These are phyloP conservation scores for Aspergillus clavatus DNA, from an alignment of 2,329 filamentous ascomycete genomes.

Conservation along the genomic window DNA sequence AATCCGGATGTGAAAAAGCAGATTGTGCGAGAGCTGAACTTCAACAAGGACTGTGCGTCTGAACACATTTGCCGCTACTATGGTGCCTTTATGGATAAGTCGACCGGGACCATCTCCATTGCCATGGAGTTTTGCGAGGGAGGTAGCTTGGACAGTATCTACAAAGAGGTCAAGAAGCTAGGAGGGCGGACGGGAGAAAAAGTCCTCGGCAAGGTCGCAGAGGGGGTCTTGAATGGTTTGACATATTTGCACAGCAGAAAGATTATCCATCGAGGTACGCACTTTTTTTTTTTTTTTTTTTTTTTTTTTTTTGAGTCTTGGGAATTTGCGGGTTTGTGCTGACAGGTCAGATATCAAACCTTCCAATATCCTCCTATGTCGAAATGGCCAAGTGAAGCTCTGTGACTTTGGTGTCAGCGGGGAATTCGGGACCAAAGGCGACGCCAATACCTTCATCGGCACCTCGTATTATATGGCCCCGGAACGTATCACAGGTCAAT, in stretches of 20 bases:
- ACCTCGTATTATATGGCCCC: conserved; percentile 99
- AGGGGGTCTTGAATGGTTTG: conserved; percentile 86
- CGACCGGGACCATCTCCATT: conserved; percentile 95
- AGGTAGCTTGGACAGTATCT: conserved; percentile 91
- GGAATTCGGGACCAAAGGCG: conserved; percentile 96
- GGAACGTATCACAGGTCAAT: conserved; percentile 94
- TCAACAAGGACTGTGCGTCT: conserved; percentile 96
- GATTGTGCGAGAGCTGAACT: conserved; percentile 90
- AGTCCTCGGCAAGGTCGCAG: conserved; percentile 91
- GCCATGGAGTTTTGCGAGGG: conserved; percentile 99
- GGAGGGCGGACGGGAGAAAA: conserved; percentile 95
- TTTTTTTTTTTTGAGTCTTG: too few relatives aligned
- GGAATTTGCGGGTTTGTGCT: neutral
- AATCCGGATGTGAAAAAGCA: conserved; percentile 98
- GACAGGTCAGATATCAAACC: conserved; percentile 76
- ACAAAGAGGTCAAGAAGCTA: conserved; percentile 93
- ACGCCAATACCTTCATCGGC: conserved; percentile 97
- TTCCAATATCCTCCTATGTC: conserved; percentile 90
- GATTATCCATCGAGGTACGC: conserved; percentile 78
- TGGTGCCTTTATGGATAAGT: conserved; percentile 90
- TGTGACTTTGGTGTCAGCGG: conserved; percentile 98
- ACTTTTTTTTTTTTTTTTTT: neutral
- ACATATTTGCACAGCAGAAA: conserved; percentile 94
- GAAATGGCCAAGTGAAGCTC: conserved; percentile 89
- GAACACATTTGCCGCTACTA: conserved; percentile 97